Base-by-base conservation (phyloP, 495 filamentous ascomycete species). In the Penicillium longicatenatum region DNA sequence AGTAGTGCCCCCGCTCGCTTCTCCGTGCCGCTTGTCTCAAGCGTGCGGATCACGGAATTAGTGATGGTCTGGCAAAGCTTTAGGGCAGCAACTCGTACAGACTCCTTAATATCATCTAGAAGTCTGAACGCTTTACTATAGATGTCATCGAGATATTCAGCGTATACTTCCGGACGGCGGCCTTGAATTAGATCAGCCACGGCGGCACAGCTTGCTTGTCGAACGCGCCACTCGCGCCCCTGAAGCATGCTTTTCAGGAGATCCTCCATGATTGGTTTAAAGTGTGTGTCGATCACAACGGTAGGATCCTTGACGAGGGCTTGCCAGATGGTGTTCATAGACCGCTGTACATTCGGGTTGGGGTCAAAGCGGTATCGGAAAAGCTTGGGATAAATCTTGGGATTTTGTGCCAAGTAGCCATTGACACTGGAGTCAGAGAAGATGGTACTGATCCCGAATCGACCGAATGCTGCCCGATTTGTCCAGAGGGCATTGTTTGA, bases 261-360 rank as follows among this genome's bases (percentile, higher is more conserved):
- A 66, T 97, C 92, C 19, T 84, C 74, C 77, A 98, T 89, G 59
- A 98, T 97, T 16, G 81, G 78, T 55, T 95, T 89, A 61, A 96
- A 96, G 67, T 95, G 76, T 8, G 75, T 74, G 60, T 91, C 85
- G 49, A 96, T 78, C 19, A 89, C 88, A 8, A 81, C 79, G 3
- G 82, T 84, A 10, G 89, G 80, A 56, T 97, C 91, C 68, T 92
- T 94, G 54, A 98, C 91, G 31, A 98, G 70, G 0, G 93, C 87
- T 63, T 88, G 89, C 94, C 94, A 98, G 60, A 98, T 98, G 54
- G 93, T 90, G 58, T 94, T 92, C 94, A 98, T 98, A 5, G 93
- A 93, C 43, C 86, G 85, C 65, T 90, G 90, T 20, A 98, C 94
- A 67, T 91, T 93, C 5, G 87, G 83, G 67, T 96, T 97, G 0